Evolutionary conservation across 768 basidiomycete genomes (phyloP).

Genomic region (Naganishia antarctica): DNA sequence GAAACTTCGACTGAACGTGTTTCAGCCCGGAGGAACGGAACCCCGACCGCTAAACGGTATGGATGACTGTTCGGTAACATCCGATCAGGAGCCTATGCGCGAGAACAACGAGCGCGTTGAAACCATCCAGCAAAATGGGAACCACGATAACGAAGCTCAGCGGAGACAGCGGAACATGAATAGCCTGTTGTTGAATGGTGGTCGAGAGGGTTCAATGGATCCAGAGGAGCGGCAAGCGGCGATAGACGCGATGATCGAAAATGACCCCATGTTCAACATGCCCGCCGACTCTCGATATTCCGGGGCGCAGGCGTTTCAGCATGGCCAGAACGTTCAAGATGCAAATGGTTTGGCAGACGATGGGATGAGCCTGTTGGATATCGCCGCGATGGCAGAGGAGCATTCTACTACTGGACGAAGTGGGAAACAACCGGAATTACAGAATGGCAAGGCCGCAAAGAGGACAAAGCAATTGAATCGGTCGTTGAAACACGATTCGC

Average conservation of each 20-base stretch:
- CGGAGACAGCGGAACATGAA: conserved; percentile 15
- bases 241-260: conserved; percentile 16
- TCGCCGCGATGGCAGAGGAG: background rate
- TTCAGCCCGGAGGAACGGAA: conserved; percentile 31
- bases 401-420: background rate
- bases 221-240: conserved; percentile 8
- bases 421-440: background rate
- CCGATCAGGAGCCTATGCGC: background rate
- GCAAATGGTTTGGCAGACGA: background rate
- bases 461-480: background rate
- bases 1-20: conserved; percentile 34
- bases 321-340: background rate
- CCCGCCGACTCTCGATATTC: background rate
- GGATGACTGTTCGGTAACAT: background rate
- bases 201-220: conserved; percentile 3
- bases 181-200: background rate
- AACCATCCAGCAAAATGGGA: conserved; percentile 8
- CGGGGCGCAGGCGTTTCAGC: background rate
- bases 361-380: background rate
- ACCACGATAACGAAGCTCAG: background rate
- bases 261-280: conserved; percentile 17
- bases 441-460: background rate
- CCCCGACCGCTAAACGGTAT: conserved; percentile 13
- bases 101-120: background rate
- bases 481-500: background rate